Evolutionary conservation across 306 rosid genomes (phyloP).

Genomic region (Sicyos baderoa): DNA sequence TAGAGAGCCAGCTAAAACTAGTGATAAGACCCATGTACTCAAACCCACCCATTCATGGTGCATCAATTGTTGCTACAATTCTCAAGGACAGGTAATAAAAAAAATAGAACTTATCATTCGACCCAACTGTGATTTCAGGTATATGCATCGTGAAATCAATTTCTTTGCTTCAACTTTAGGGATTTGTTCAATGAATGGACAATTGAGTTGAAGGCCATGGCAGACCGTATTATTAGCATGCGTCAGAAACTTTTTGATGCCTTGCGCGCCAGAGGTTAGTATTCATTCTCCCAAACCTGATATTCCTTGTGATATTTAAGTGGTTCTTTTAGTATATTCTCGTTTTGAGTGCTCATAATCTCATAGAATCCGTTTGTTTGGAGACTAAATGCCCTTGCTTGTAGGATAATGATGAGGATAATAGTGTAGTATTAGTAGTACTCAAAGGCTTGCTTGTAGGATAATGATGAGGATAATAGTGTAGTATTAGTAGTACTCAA

Average conservation of each 20-base stretch:
- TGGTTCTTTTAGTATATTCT: neutral
- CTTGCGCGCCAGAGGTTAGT: conserved; percentile 60
- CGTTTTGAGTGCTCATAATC: neutral
- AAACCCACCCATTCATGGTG: conserved; percentile 96
- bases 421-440: no score
- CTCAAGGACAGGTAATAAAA: conserved; percentile 73
- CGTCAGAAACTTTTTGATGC: conserved; percentile 87
- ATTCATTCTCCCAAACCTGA: conserved; percentile 15
- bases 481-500: no score
- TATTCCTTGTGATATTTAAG: neutral
- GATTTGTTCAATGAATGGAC: conserved; percentile 85
- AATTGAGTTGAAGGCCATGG: conserved; percentile 92
- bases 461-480: no score
- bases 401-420: no score
- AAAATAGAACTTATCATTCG: no score
- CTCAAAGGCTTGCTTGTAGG: no score
- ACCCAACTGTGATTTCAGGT: neutral
- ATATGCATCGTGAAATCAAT: neutral
- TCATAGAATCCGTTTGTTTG: neutral
- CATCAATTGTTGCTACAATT: conserved; percentile 86
- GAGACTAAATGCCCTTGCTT: no score
- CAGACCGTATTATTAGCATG: conserved; percentile 92
- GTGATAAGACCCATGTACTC: conserved; percentile 99
- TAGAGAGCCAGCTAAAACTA: conserved; percentile 94
- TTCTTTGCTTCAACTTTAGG: conserved; percentile 28